phyloP scores from a whole-genome alignment of 768 basidiomycete species.

The Suillus lakei region DNA sequence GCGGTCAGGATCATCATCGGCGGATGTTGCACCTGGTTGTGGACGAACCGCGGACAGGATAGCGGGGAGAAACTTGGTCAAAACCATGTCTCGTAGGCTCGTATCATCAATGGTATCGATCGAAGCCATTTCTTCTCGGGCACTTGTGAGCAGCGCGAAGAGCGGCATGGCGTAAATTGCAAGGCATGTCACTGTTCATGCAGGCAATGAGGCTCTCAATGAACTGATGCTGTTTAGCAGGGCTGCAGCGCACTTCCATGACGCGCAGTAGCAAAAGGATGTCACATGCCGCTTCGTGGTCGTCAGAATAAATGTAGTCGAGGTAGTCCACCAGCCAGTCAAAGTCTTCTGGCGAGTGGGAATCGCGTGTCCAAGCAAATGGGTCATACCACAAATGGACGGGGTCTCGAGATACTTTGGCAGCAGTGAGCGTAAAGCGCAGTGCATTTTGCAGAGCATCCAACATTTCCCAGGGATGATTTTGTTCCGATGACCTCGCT shows the following conservation, averaged over 20 bases:
- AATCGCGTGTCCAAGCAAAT: neutral
- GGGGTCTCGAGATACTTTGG: neutral
- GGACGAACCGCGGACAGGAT: neutral
- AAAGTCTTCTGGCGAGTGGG: neutral
- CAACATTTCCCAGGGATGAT: neutral
- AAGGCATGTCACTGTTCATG: no score
- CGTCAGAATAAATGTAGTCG: neutral
- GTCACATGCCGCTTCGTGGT: neutral
- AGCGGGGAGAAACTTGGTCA: neutral
- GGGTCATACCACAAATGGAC: neutral
- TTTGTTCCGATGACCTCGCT: neutral
- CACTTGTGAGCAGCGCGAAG: no score
- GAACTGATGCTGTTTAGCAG: no score
- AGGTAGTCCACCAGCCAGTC: neutral
- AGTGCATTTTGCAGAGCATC: neutral
- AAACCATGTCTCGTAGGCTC: neutral
- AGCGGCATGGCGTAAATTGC: no score
- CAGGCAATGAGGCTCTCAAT: no score
- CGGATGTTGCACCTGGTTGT: neutral
- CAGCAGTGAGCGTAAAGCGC: neutral
- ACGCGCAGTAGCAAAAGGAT: neutral
- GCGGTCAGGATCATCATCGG: neutral
- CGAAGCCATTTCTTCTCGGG: no score
- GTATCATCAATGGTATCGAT: no score
- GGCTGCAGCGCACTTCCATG: no score